Evolutionary conservation across 2,329 filamentous ascomycete genomes (phyloP).

Genomic region (Ascochyta koolunga): DNA sequence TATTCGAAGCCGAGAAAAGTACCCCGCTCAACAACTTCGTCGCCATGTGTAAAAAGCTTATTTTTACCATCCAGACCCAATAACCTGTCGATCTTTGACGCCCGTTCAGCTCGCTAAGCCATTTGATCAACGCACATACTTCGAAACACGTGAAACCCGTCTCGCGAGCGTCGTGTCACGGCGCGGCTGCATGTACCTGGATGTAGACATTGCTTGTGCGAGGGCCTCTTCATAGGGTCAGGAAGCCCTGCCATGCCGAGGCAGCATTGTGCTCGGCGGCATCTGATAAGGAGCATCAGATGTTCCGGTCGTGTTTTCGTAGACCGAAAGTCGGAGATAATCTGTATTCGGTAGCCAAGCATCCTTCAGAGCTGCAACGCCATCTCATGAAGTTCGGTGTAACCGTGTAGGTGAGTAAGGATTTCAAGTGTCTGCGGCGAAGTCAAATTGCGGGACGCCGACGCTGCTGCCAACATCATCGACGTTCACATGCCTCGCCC

Average conservation of each 20-base stretch:
- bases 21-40: background rate
- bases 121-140: background rate
- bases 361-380: conserved; percentile 15
- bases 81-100: conserved; percentile 3
- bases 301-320: background rate
- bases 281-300: conserved; percentile 9
- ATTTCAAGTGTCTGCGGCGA: background rate
- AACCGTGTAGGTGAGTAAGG: background rate
- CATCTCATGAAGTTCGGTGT: background rate
- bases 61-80: background rate
- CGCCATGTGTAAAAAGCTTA: too few relatives aligned
- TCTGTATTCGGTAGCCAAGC: conserved; percentile 17
- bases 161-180: conserved; percentile 1
- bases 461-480: conserved; percentile 11
- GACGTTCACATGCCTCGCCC: conserved; percentile 15
- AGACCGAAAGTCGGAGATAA: background rate
- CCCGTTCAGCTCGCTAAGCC: conserved; percentile 2
- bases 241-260: conserved; percentile 7
- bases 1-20: too few relatives aligned
- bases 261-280: conserved; percentile 6
- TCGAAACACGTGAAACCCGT: background rate
- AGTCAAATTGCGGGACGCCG: background rate
- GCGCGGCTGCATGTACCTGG: conserved; percentile 5
- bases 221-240: background rate
- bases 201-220: conserved; percentile 10